Percentiles rank a stretch among this genome's conserved stretches.
Evolutionary conservation across 2,329 filamentous ascomycete genomes (phyloP).

Genomic region (Fusarium albidum): DNA sequence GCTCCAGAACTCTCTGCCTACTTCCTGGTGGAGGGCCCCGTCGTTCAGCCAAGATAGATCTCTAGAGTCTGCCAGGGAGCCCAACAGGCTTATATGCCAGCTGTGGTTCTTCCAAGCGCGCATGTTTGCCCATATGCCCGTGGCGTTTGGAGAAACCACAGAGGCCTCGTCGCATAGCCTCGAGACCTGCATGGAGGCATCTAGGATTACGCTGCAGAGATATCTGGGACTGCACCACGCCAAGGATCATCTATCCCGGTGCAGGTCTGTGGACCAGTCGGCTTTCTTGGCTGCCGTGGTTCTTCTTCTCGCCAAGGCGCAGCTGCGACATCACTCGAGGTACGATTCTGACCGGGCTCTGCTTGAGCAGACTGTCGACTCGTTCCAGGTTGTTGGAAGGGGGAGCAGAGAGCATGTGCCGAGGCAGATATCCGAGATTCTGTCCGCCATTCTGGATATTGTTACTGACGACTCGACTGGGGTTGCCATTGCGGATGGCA

Average conservation of each 20-base stretch:
- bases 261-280: conserved; percentile 18
- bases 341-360: conserved; percentile 18
- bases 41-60: conserved; percentile 10
- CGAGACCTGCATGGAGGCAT: conserved; percentile 16
- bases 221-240: conserved; percentile 18
- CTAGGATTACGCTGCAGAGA: conserved; percentile 19
- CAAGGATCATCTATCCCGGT: conserved; percentile 15
- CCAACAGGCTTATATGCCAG: conserved; percentile 20
- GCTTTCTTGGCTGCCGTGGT: conserved; percentile 8
- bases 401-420: conserved; percentile 10
- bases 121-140: conserved; percentile 12
- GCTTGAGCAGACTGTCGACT: conserved; percentile 18
- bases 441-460: conserved; percentile 4
- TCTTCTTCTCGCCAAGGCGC: conserved; percentile 15
- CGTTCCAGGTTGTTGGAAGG: conserved; percentile 5
- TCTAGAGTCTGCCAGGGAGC: conserved; percentile 13
- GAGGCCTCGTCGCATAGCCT: conserved; percentile 1
- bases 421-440: conserved; percentile 12
- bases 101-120: conserved; percentile 25
- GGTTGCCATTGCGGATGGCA: background rate
- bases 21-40: conserved; percentile 23
- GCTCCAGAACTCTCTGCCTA: conserved; percentile 5
- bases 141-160: conserved; percentile 9
- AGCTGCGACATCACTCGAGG: background rate
- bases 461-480: background rate